Evolutionary conservation across 2,329 filamentous ascomycete genomes (phyloP).

Genomic region (Alternaria novae-zelandiae): DNA sequence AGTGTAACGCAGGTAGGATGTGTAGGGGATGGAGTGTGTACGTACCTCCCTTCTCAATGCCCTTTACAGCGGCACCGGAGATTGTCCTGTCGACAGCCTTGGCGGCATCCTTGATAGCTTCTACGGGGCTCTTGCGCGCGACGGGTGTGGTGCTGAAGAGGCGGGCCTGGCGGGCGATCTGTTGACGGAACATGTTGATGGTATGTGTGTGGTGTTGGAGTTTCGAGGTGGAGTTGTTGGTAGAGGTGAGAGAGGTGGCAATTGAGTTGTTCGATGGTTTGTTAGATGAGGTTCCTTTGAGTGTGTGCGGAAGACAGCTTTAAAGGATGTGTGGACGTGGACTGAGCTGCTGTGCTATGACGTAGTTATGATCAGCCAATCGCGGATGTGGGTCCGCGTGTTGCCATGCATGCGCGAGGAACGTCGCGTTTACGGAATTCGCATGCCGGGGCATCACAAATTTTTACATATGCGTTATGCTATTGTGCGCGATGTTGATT

Average conservation of each 20-base stretch:
- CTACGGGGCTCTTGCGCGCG: constrained; percentile 59
- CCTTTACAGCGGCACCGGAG: constrained; percentile 63
- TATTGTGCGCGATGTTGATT: background rate
- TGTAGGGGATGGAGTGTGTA: constrained; percentile 18
- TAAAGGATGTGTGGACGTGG: constrained; percentile 19
- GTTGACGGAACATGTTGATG: constrained; percentile 55
- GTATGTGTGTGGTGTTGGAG: constrained; percentile 5
- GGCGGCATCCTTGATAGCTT: constrained; percentile 63
- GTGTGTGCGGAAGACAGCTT: constrained; percentile 17
- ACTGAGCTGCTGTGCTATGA: constrained; percentile 21
- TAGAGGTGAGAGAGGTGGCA: background rate
- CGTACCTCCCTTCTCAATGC: constrained; percentile 68
- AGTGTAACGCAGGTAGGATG: background rate
- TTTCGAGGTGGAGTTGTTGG: constrained; percentile 1
- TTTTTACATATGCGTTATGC: background rate
- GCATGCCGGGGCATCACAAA: background rate
- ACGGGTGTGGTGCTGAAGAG: constrained; percentile 62
- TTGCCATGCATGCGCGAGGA: background rate
- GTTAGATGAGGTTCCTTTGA: constrained; percentile 5
- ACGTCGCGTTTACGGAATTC: constrained; percentile 9
- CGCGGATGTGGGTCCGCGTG: constrained; percentile 6
- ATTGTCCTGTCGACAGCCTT: constrained; percentile 64
- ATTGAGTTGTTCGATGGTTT: constrained; percentile 12
- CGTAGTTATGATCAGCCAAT: constrained; percentile 28
- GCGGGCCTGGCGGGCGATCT: constrained; percentile 53